Evolutionary conservation across 306 rosid species (phyloP), one percentile per base, ranked within the genome.

Genomic region (Mimosa pudica): DNA sequence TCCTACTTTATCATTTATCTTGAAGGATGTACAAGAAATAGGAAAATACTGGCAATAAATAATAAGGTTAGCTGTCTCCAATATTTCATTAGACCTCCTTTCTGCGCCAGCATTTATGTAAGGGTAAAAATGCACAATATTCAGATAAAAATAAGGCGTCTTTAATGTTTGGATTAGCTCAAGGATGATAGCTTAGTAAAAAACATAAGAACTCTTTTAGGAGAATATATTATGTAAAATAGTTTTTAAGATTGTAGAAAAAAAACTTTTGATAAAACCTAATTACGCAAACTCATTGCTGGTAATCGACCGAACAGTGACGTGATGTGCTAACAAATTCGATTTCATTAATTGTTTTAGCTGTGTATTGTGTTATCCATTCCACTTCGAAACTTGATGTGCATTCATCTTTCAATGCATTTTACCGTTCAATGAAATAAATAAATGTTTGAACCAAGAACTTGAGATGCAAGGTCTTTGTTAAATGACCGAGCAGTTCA

Each of bases 11-110:
- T 55, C 30, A 6, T 55, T n/a, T 58, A 55, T 71, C 79, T 52
- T 65, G 20, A 49, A 79, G 17, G 67, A 69, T 81, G 89, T 86
- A 70, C 85, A 86, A 60, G 81, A 41, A 57, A 48, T 52, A 38
- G 16, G 41, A 75, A 49, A 61, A 17, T 72, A 20, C 49, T 10
- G 8, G 11, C 62, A 42, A 61, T 67, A 45, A 8, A 60, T 9
- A 0, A 5, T 48, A 62, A 73, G 46, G 4, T n/a, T 57, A 11
- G 20, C 9, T 64, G 55, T 75, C 74, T 76, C 32, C 17, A 45
- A 47, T 73, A 77, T 66, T 36, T 49, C n/a, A 82, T 30, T 42
- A 7, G 4, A 7, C 16, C 17, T 30, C 20, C 79, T 78, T 38
- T 46, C 41, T 69, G 77, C 49, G 35, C 69, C 62, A 51, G 35